Evolutionary conservation across 768 basidiomycete species (phyloP).

Genomic region (Lactarius quietus): DNA sequence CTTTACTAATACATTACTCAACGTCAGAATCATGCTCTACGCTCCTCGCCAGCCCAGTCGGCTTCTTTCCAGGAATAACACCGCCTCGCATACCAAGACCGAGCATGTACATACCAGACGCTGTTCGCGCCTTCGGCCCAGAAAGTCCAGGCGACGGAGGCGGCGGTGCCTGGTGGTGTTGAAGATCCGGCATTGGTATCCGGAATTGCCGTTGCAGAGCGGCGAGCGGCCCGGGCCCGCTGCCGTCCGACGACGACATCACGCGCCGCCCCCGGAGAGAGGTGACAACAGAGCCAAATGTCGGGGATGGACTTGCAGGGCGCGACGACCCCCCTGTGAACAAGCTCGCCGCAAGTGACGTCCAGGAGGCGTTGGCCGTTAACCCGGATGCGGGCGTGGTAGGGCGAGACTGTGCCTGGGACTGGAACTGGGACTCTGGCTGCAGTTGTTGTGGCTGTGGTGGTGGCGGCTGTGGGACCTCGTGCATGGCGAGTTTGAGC

Average conservation of each 20-base stretch:
- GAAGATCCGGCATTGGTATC: conserved; percentile 56
- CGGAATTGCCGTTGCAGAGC: conserved; percentile 41
- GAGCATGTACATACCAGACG: conserved; percentile 62
- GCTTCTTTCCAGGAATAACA: conserved; percentile 1
- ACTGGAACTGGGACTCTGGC: neutral
- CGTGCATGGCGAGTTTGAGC: conserved; percentile 58
- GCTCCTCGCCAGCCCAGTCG: neutral
- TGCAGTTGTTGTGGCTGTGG: neutral
- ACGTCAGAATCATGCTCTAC: neutral
- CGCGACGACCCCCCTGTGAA: conserved; percentile 36
- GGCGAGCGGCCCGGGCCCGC: conserved; percentile 25
- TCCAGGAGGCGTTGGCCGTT: conserved; percentile 32
- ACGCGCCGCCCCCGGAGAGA: conserved; percentile 54
- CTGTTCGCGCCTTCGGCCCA: conserved; percentile 42
- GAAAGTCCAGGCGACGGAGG: conserved; percentile 28
- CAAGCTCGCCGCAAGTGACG: conserved; percentile 59
- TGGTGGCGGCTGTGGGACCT: conserved; percentile 28
- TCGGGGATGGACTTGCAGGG: conserved; percentile 45
- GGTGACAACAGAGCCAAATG: conserved; percentile 71
- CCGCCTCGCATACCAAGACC: conserved; percentile 47
- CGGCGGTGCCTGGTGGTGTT: conserved; percentile 13
- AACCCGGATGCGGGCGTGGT: conserved; percentile 19
- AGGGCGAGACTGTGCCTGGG: neutral
- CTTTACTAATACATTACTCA: conserved; percentile 9
- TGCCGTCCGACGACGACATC: conserved; percentile 41